Evolutionary conservation across 805 yeast genomes (phyloP), one percentile per base, ranked within the genome.

Genomic region (Pichia cephalocereana): DNA sequence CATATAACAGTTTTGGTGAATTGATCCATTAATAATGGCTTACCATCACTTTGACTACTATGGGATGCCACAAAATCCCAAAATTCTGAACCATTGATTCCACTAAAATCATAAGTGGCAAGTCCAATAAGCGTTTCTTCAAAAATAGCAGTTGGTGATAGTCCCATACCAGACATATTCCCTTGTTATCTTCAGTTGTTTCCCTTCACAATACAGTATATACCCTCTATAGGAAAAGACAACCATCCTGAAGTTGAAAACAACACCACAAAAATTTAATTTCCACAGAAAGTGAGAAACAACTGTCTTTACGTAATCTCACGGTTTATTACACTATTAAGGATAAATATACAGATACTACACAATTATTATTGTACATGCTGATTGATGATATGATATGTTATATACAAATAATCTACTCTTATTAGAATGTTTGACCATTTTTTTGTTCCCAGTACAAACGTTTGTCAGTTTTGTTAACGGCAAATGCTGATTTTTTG

Each of bases 401-500:
- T 4, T 23, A 23, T 23, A 23, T 23, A 23, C 6, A 23, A 5
- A 4, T 23, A 23, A 1, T 23, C 26, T 23, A 3, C 32, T 3
- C 10, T 34, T 18, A 2, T 31, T 18, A 41, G 30, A 46, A 44
- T n/a, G 38, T 51, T 40, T 36, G 43, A 84, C 99, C 99, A 87
- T 52, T 82, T 77, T 14, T 73, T 67, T 8, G 87, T 75, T 48
- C 41, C 56, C 56, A 14, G 75, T 75, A 46, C 86, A 78, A 50
- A 79, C 78, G 45, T 78, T 82, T 63, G 82, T 82, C 50, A 88
- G 70, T 19, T 80, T 68, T 8, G 96, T 96, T 53, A 43, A 90
- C 69, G 4, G 86, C 90, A 46, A 76, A 79, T 12, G 73, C 75
- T 0, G 96, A 88, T 9, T 17, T 9, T 37, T 37, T 37, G 12